Conservation (phyloP, 768 basidiomycete species). For the Naganishia vaughanmartiniae region DNA sequence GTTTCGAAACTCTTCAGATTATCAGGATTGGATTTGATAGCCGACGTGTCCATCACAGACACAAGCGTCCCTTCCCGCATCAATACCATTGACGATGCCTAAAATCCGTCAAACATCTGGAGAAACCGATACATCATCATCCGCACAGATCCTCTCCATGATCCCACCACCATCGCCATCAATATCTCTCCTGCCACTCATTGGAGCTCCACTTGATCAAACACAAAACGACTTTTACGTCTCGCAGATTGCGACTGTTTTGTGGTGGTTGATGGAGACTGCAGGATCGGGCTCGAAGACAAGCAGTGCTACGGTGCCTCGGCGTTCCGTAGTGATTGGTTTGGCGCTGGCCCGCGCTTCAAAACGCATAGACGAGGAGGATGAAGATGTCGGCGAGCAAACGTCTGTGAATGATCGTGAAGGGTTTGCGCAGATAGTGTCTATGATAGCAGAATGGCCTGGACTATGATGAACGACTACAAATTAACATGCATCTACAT, state of each 20-base stretch:
- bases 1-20: background rate
- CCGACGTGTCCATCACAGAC: slow-evolving; percentile 31
- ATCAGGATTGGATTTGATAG: background rate
- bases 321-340: slow-evolving; percentile 70
- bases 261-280: slow-evolving; percentile 63
- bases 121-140: slow-evolving; percentile 17
- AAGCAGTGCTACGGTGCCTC: slow-evolving; percentile 38
- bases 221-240: slow-evolving; percentile 76
- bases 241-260: slow-evolving; percentile 77
- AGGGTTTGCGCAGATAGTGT: slow-evolving; percentile 6
- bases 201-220: slow-evolving; percentile 72
- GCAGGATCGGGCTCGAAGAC: slow-evolving; percentile 37
- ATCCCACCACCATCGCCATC: slow-evolving; percentile 56
- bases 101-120: background rate
- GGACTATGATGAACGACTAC: background rate
- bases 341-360: slow-evolving; percentile 59
- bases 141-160: slow-evolving; percentile 33
- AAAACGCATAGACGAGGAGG: background rate
- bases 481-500: slow-evolving; percentile 20
- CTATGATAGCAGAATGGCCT: slow-evolving; percentile 18
- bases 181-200: slow-evolving; percentile 70
- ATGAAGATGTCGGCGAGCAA: background rate
- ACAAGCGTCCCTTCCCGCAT: slow-evolving; percentile 45
- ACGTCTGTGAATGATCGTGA: background rate
- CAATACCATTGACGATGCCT: slow-evolving; percentile 35